These are phyloP conservation scores for Pestalotiopsis sp. DNA, from an alignment of 2,329 filamentous ascomycete species.

Conservation along the genomic window DNA sequence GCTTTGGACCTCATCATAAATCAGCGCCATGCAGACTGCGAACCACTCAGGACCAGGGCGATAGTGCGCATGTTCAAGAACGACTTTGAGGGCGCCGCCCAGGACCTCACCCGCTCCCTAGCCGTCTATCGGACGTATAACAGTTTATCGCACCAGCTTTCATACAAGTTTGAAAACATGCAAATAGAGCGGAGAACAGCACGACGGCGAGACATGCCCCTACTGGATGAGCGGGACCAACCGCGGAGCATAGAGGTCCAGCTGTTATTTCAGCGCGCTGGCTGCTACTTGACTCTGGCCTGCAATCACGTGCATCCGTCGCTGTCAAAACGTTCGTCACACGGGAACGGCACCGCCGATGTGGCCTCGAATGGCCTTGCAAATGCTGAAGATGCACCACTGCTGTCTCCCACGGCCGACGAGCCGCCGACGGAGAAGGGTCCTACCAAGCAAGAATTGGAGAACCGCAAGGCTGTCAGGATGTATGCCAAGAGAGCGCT, in stretches of 20 bases:
- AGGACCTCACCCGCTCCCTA: constrained; percentile 72
- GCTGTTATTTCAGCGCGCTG: constrained; percentile 75
- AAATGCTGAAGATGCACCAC: background rate
- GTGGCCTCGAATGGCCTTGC: constrained; percentile 14
- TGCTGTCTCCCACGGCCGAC: constrained; percentile 1
- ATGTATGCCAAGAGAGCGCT: constrained; percentile 75
- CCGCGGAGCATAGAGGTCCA: constrained; percentile 77
- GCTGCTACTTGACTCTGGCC: constrained; percentile 72
- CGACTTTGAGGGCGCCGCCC: constrained; percentile 69
- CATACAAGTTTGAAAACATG: constrained; percentile 43
- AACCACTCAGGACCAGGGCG: constrained; percentile 73
- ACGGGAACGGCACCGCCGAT: constrained; percentile 24
- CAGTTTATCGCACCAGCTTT: constrained; percentile 52
- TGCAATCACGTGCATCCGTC: constrained; percentile 65
- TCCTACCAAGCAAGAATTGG: constrained; percentile 38
- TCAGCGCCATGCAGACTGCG: constrained; percentile 64
- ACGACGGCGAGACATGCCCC: constrained; percentile 32
- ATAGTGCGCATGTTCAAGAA: constrained; percentile 76
- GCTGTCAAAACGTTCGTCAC: constrained; percentile 35
- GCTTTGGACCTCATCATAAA: constrained; percentile 70
- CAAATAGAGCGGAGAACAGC: constrained; percentile 47
- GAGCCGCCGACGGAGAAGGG: constrained; percentile 16
- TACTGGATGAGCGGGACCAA: constrained; percentile 51
- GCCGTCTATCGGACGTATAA: constrained; percentile 51
- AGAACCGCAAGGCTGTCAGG: constrained; percentile 71